Base-by-base conservation (phyloP, 2,329 filamentous ascomycete species). In the Endoconidiophora laricicola region DNA sequence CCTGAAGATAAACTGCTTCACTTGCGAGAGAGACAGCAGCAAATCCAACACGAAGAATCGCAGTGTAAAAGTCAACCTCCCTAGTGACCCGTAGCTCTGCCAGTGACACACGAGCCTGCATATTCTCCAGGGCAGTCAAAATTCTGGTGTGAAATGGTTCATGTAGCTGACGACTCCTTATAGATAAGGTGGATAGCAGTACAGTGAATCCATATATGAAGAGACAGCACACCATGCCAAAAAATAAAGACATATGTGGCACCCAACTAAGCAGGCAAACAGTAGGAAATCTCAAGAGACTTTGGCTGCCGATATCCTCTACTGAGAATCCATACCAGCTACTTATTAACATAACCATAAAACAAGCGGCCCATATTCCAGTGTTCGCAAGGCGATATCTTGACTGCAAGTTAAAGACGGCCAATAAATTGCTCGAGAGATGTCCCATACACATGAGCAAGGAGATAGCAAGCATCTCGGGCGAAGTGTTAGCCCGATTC, bases 191-290 rank as follows among this genome's bases (percentile, higher is more conserved):
- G 1, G 86, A 90, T 4, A 95, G 71, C 0, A 81, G 52, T 24
- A 96, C 68, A 2, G 90, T 88, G 20, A 91, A 58, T 0, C 67
- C 66, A 61, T 96, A 96, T 44, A 98, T 93, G 6, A 70, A 60
- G 2, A 76, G 70, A 60, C 91, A 96, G 14, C 81, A 67, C 4
- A 77, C 53, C 44, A 95, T 94, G 0, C 90, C 91, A 6, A 74
- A 58, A 1, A 96, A 65, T 10, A 96, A 85, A 22, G 94, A 69
- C n/a, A 96, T 72, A 62, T 96, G 90, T 1, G 91, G 91, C 36
- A 96, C 83, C 61, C 96, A 95, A 1, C 90, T 86, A 26, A 96
- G 83, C 52, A 96, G 87, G 59, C 86, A 95, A 39, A 96, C 87
- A 0, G 88, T 95, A 3, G 91, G 91, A 56, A 94, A 95, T 54